These are phyloP conservation scores for Hypomyces rosellus DNA, from an alignment of 2,329 filamentous ascomycete species.

Conservation along the genomic window DNA sequence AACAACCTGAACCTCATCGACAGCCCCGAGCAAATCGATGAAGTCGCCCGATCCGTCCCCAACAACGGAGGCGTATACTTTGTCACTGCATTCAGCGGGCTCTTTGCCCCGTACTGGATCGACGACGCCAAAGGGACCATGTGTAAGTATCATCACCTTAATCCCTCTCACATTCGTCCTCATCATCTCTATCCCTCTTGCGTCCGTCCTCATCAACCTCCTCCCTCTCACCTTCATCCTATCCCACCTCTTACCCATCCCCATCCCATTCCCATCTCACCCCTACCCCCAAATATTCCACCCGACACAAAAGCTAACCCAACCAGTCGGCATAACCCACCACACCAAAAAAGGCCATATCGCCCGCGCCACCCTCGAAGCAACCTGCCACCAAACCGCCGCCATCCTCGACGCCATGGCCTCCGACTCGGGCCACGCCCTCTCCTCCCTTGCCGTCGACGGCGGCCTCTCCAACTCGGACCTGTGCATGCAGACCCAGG, in stretches of 20 bases:
- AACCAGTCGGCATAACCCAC: conserved; percentile 69
- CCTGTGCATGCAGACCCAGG: conserved; percentile 87
- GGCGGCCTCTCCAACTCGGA: conserved; percentile 86
- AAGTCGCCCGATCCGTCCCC: conserved; percentile 44
- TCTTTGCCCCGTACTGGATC: conserved; percentile 93
- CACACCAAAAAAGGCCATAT: conserved; percentile 83
- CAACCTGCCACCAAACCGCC: conserved; percentile 87
- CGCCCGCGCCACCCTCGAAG: conserved; percentile 81
- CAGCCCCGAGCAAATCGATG: conserved; percentile 42
- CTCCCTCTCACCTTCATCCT: background rate
- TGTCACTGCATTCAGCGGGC: conserved; percentile 83
- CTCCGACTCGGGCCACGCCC: conserved; percentile 69
- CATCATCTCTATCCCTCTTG: no score
- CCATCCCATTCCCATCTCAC: no score
- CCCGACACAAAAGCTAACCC: background rate
- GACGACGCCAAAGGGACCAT: conserved; percentile 86
- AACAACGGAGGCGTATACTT: conserved; percentile 82
- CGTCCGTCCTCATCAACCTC: no score
- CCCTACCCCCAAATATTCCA: no score
- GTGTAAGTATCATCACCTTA: conserved; percentile 41
- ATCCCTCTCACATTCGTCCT: no score
- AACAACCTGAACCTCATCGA: conserved; percentile 58
- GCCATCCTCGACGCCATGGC: conserved; percentile 91
- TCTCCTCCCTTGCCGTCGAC: conserved; percentile 74
- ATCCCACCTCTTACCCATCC: background rate